Evolutionary conservation across 2,329 filamentous ascomycete genomes (phyloP).

Genomic region (Pyrenophora seminiperda): DNA sequence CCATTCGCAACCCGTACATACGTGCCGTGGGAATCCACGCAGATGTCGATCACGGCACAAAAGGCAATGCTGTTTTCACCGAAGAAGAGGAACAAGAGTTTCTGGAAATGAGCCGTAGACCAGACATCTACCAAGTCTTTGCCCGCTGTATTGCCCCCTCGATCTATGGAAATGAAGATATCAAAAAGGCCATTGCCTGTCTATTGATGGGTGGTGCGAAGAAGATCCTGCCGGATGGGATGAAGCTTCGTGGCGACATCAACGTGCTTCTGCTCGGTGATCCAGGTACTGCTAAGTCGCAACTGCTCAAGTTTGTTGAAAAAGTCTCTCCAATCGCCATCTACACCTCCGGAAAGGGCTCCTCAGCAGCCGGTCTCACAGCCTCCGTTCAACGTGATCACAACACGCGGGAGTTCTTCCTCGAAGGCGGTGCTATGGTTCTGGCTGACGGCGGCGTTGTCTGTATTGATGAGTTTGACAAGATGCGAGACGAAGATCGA

Average conservation of each 20-base stretch:
- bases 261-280: constrained; percentile 97
- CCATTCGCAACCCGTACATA: constrained; percentile 93
- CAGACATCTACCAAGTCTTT: constrained; percentile 91
- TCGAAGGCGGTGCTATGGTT: constrained; percentile 98
- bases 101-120: constrained; percentile 82
- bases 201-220: constrained; percentile 93
- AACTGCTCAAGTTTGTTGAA: constrained; percentile 95
- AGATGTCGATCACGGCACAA: constrained; percentile 86
- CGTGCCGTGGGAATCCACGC: constrained; percentile 90
- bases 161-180: constrained; percentile 94
- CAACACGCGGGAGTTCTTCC: constrained; percentile 91
- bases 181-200: constrained; percentile 97
- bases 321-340: constrained; percentile 96
- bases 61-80: constrained; percentile 81
- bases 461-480: constrained; percentile 99
- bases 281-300: constrained; percentile 96
- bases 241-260: constrained; percentile 97
- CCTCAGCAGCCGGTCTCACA: constrained; percentile 94
- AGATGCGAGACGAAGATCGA: constrained; percentile 97
- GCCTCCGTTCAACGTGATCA: constrained; percentile 95
- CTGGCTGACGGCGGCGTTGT: constrained; percentile 95
- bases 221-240: constrained; percentile 95
- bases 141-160: constrained; percentile 93
- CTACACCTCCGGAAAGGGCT: constrained; percentile 98
- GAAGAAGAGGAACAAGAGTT: constrained; percentile 99